phyloP scores from a whole-genome alignment of 2,329 filamentous ascomycete species.

The Alternaria brassicicola region DNA sequence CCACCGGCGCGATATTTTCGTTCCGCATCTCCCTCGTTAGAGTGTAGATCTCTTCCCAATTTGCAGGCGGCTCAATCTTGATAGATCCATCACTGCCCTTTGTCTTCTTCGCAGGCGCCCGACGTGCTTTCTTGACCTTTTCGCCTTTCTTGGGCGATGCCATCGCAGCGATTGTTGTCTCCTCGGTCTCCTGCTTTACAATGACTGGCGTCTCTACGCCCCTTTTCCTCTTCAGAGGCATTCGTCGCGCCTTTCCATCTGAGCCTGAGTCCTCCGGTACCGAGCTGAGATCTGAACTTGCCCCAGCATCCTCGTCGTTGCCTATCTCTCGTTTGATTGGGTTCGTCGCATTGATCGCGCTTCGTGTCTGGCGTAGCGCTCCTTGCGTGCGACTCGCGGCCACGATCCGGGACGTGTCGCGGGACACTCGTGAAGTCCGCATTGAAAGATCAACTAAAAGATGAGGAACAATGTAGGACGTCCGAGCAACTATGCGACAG shows the following conservation, averaged over 20 bases:
- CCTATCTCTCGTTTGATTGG: slow-evolving; percentile 23
- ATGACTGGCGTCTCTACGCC: slow-evolving; percentile 40
- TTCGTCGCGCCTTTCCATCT: slow-evolving; percentile 24
- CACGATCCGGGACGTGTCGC: slow-evolving; percentile 43
- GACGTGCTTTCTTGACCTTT: slow-evolving; percentile 46
- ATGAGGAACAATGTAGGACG: neutral
- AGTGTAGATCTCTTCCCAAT: slow-evolving; percentile 85
- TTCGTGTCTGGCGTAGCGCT: slow-evolving; percentile 42
- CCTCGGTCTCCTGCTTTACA: slow-evolving; percentile 42
- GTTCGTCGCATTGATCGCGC: slow-evolving; percentile 28
- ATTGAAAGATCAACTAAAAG: slow-evolving; percentile 19
- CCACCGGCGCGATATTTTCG: slow-evolving; percentile 78
- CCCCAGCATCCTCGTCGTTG: slow-evolving; percentile 11
- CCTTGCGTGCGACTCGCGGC: slow-evolving; percentile 35
- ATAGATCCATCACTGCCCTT: slow-evolving; percentile 38
- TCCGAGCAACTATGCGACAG: neutral
- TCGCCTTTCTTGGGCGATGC: slow-evolving; percentile 33
- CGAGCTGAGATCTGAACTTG: slow-evolving; percentile 44
- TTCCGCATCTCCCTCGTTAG: slow-evolving; percentile 78
- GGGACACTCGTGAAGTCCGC: slow-evolving; percentile 49
- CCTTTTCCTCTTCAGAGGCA: slow-evolving; percentile 56
- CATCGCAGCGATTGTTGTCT: slow-evolving; percentile 22
- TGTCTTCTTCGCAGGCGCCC: slow-evolving; percentile 44
- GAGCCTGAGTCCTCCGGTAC: slow-evolving; percentile 34
- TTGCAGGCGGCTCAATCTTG: slow-evolving; percentile 67